These are phyloP conservation scores for Lactarius sp. DNA, from an alignment of 768 basidiomycete species.

Conservation along the genomic window DNA sequence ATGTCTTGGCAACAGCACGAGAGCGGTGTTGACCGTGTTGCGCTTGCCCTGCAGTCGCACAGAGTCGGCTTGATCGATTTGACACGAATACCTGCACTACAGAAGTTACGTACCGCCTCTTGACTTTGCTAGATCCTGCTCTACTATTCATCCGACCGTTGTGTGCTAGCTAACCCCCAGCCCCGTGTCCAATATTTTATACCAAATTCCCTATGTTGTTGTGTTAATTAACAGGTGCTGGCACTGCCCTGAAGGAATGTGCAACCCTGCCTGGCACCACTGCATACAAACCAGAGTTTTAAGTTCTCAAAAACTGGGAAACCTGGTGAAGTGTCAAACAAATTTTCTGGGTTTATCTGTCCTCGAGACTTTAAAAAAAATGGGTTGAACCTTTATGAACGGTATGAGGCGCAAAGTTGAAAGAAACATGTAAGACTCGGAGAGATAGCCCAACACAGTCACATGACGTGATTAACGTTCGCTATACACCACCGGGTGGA, in stretches of 20 bases:
- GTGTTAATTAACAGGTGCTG: not conserved
- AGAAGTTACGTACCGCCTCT: slow-evolving; percentile 5
- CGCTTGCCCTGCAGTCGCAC: slow-evolving; percentile 62
- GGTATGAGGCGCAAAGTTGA: not conserved
- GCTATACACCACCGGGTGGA: no score
- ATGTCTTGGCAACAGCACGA: slow-evolving; percentile 25
- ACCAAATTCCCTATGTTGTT: not conserved
- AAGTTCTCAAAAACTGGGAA: not conserved
- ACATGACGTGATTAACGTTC: no score
- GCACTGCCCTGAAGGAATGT: not conserved
- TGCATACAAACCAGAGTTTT: not conserved
- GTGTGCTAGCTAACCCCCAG: not conserved
- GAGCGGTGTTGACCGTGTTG: slow-evolving; percentile 50
- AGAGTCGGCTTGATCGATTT: slow-evolving; percentile 66
- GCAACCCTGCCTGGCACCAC: not conserved
- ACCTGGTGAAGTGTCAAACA: not conserved
- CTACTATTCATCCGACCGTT: not conserved
- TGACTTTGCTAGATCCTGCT: not conserved
- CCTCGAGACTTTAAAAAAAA: no score
- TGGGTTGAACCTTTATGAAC: not conserved
- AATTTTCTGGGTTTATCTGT: not conserved
- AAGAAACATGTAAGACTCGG: no score
- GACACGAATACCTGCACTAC: slow-evolving; percentile 39
- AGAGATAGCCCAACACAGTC: no score
- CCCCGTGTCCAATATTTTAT: not conserved